Evolutionary conservation across 78 protist genomes (phyloP).

Genomic region (Dictyostelium capitatum): DNA sequence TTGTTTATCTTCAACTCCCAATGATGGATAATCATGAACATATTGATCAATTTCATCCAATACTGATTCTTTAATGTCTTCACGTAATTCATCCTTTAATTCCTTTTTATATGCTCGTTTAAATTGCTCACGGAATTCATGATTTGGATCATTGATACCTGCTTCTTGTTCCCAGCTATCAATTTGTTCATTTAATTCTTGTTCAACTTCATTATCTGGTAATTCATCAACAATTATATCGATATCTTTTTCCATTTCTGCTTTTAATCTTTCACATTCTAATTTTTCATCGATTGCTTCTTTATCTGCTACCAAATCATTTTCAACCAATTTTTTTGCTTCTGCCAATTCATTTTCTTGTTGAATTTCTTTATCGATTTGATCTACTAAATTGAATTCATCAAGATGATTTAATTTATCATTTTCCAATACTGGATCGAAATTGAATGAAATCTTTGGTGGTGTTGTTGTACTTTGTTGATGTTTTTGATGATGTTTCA

Average conservation of each 20-base stretch:
- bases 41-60: background rate
- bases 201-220: background rate
- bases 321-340: background rate
- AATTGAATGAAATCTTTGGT: conserved; percentile 14
- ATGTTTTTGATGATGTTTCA: background rate
- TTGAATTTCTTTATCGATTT: background rate
- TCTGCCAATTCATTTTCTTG: conserved; percentile 12
- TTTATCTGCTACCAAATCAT: background rate
- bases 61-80: background rate
- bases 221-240: conserved; percentile 9
- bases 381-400: background rate
- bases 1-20: too few species aligned
- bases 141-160: background rate
- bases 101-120: background rate
- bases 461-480: background rate
- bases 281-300: background rate
- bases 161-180: background rate
- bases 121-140: background rate
- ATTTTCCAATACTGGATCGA: conserved; percentile 1
- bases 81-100: background rate
- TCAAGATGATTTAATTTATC: background rate
- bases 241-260: conserved; percentile 1
- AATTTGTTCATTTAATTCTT: conserved; percentile 11
- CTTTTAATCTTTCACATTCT: background rate
- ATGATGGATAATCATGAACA: background rate